Evolutionary conservation across 2,329 filamentous ascomycete genomes (phyloP).

Genomic region (Pleomassaria siparia): DNA sequence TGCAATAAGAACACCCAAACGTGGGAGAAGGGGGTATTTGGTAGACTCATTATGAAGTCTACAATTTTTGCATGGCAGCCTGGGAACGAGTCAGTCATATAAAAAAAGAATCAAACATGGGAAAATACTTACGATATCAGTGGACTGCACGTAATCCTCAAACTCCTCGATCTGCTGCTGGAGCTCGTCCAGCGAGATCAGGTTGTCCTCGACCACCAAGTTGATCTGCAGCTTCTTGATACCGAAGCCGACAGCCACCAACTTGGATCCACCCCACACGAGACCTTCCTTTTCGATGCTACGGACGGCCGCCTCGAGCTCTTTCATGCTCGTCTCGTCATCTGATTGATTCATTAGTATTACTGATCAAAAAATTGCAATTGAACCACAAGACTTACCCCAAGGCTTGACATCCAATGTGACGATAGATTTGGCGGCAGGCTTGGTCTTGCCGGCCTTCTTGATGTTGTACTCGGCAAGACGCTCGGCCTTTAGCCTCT

Average conservation of each 20-base stretch:
- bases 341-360: slow-evolving; percentile 54
- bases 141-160: slow-evolving; percentile 96
- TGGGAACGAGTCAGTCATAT: slow-evolving; percentile 6
- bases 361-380: slow-evolving; percentile 2
- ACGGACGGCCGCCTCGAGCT: slow-evolving; percentile 78
- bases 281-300: slow-evolving; percentile 89
- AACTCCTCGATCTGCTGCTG: slow-evolving; percentile 82
- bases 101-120: not conserved
- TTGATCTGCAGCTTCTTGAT: slow-evolving; percentile 99
- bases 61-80: slow-evolving; percentile 46
- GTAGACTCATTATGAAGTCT: slow-evolving; percentile 22
- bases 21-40: slow-evolving; percentile 7
- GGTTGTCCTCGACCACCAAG: slow-evolving; percentile 96
- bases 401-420: slow-evolving; percentile 98
- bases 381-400: slow-evolving; percentile 65
- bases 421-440: slow-evolving; percentile 91
- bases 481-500: slow-evolving; percentile 80
- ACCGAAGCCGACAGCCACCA: slow-evolving; percentile 90
- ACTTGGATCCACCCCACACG: slow-evolving; percentile 89
- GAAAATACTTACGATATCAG: slow-evolving; percentile 74
- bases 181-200: slow-evolving; percentile 84
- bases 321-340: slow-evolving; percentile 90
- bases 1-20: slow-evolving; percentile 13
- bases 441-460: slow-evolving; percentile 93
- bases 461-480: slow-evolving; percentile 94